phyloP scores from a whole-genome alignment of 352 stramenopile species.

The Pilasporangium apinafurcum region DNA sequence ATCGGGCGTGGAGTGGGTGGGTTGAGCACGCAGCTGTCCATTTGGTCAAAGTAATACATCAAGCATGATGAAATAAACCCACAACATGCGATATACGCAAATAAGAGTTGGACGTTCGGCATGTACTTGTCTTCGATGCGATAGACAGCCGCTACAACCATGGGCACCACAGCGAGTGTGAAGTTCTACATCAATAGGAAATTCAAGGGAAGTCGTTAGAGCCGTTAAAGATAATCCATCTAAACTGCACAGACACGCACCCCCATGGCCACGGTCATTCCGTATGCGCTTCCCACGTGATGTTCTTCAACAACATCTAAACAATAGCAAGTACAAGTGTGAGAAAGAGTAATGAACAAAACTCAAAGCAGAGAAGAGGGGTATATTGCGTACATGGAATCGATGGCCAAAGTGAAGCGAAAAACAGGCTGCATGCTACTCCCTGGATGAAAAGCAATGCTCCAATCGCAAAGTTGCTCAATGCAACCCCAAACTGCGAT shows the following conservation, averaged over 20 bases:
- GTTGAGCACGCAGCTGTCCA: conserved; percentile 19
- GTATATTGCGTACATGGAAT: conserved; percentile 44
- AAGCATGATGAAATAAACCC: conserved; percentile 14
- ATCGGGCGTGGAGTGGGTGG: conserved; percentile 19
- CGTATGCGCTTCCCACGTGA: conserved; percentile 75
- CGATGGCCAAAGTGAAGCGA: conserved; percentile 77
- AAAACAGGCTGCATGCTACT: conserved; percentile 73
- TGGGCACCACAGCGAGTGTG: conserved; percentile 28
- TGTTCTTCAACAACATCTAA: conserved; percentile 65
- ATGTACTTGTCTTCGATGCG: conserved; percentile 27
- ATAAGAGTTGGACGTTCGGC: conserved; percentile 25
- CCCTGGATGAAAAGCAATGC: conserved; percentile 68
- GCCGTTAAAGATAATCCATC: no score
- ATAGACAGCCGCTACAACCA: conserved; percentile 29
- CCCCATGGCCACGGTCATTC: conserved; percentile 65
- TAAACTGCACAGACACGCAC: no score
- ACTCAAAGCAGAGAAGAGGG: neutral
- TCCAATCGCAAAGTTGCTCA: conserved; percentile 36
- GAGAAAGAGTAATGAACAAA: neutral
- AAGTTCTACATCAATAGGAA: conserved; percentile 24
- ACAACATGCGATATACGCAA: conserved; percentile 12
- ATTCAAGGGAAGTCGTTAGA: neutral
- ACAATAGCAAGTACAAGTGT: no score
- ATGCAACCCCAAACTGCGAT: conserved; percentile 63
- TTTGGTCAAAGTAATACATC: conserved; percentile 14